These are phyloP conservation scores for Botryotinia calthae DNA, from an alignment of 2,329 filamentous ascomycete species.

Conservation along the genomic window DNA sequence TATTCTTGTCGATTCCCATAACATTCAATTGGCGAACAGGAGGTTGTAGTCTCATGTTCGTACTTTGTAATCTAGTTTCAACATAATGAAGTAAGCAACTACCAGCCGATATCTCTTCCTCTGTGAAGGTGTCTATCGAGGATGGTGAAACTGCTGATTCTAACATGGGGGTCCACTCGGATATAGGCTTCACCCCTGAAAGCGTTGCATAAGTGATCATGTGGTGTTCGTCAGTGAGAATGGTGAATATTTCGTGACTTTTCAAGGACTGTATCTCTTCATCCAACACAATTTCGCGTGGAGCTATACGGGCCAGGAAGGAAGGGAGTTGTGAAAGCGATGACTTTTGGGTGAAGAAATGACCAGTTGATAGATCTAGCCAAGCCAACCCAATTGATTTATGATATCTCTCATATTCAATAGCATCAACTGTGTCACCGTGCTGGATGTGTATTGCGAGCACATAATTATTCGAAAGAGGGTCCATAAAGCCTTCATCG, in stretches of 20 bases:
- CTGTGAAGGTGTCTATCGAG: constrained; percentile 56
- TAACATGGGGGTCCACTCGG: constrained; percentile 69
- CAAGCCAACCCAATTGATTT: constrained; percentile 75
- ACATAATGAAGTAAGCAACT: constrained; percentile 84
- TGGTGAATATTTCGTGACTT: constrained; percentile 59
- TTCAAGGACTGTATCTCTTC: constrained; percentile 56
- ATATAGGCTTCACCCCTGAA: constrained; percentile 42
- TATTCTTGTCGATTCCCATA: constrained; percentile 92
- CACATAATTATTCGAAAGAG: constrained; percentile 89
- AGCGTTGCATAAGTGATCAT: constrained; percentile 69
- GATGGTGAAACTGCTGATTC: constrained; percentile 65
- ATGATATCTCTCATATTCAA: background rate
- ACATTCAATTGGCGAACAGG: constrained; percentile 75
- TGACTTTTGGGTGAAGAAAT: constrained; percentile 82
- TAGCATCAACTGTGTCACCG: constrained; percentile 7
- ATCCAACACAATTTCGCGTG: constrained; percentile 81
- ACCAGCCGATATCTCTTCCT: constrained; percentile 71
- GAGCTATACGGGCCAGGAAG: constrained; percentile 76
- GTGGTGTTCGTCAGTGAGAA: constrained; percentile 73
- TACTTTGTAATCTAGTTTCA: constrained; percentile 70
- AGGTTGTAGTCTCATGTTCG: constrained; percentile 78
- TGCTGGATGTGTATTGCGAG: constrained; percentile 68
- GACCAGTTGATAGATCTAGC: constrained; percentile 92
- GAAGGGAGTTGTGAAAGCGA: constrained; percentile 72
- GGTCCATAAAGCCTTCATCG: constrained; percentile 96